phyloP scores from a whole-genome alignment of 306 rosid species.

The Hylodesmum podocarpum region DNA sequence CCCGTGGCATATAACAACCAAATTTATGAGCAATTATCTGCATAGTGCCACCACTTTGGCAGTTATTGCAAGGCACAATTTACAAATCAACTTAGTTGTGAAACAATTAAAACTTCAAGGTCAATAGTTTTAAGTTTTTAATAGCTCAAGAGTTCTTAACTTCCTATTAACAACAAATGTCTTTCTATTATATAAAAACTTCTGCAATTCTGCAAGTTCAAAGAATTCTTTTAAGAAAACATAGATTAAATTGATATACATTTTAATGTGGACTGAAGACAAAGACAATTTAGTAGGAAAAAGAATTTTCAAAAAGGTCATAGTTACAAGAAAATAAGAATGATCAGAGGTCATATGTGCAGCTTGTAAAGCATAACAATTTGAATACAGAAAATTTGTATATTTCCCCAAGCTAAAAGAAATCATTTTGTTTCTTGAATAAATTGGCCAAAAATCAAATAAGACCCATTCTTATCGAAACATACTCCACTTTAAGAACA shows the following conservation, averaged over 20 bases:
- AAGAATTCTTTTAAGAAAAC: constrained; percentile 16
- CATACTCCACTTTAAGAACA: background rate
- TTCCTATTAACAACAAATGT: constrained; percentile 1
- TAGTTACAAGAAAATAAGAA: background rate
- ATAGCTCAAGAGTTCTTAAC: background rate
- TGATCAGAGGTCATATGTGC: background rate
- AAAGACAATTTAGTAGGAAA: background rate
- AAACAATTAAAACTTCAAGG: constrained; percentile 2
- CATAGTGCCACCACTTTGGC: background rate
- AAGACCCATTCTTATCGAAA: background rate
- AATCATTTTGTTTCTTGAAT: background rate
- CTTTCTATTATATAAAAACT: background rate
- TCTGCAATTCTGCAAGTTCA: background rate
- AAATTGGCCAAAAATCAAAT: background rate
- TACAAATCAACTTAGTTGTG: background rate
- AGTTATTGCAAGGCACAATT: constrained; percentile 12
- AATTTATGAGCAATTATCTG: background rate
- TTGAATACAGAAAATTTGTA: background rate
- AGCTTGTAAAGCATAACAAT: background rate
- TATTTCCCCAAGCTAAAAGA: background rate
- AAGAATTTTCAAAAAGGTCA: background rate
- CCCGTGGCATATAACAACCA: background rate
- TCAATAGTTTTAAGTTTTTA: constrained; percentile 11
- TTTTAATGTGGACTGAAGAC: background rate
- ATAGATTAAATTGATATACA: background rate